Conservation (phyloP, 805 yeast species). For the Gaillardinia entomophila region DNA sequence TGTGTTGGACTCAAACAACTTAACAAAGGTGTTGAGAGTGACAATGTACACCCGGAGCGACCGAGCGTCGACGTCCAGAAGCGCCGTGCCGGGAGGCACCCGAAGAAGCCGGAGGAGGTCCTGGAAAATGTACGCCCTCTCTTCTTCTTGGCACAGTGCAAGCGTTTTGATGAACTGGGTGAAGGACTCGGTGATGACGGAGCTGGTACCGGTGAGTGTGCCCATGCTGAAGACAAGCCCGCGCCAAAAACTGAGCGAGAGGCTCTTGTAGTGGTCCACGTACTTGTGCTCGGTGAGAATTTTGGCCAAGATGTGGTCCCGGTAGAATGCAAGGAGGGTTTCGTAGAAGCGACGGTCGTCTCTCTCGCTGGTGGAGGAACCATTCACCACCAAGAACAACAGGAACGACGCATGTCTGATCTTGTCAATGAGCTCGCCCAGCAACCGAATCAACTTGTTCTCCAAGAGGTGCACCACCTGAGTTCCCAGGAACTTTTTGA, state of each 20-base stretch:
- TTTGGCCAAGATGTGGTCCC: constrained; percentile 5
- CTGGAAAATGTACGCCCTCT: constrained; percentile 6
- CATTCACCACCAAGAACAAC: constrained; percentile 24
- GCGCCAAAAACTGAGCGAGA: constrained; percentile 43
- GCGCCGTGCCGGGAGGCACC: constrained; percentile 6
- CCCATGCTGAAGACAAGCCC: constrained; percentile 55
- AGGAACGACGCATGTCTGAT: constrained; percentile 39
- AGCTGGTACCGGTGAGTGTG: constrained; percentile 45
- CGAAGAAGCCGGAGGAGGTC: constrained; percentile 14
- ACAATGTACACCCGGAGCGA: constrained; percentile 16
- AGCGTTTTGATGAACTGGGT: constrained; percentile 27
- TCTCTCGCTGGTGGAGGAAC: neutral
- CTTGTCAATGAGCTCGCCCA: constrained; percentile 60
- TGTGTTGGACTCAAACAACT: constrained; percentile 34
- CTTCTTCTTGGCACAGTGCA: constrained; percentile 13
- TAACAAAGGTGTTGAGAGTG: constrained; percentile 25
- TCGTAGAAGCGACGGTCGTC: constrained; percentile 13
- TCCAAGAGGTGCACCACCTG: constrained; percentile 2
- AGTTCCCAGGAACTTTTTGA: neutral
- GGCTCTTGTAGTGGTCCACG: constrained; percentile 3
- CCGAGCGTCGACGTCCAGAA: constrained; percentile 8
- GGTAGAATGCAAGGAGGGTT: constrained; percentile 15
- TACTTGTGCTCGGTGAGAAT: constrained; percentile 4
- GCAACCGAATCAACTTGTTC: constrained; percentile 45
- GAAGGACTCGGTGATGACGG: constrained; percentile 38